phyloP scores from a whole-genome alignment of 208 protist genomes.

The Naegleria lovaniensis region DNA sequence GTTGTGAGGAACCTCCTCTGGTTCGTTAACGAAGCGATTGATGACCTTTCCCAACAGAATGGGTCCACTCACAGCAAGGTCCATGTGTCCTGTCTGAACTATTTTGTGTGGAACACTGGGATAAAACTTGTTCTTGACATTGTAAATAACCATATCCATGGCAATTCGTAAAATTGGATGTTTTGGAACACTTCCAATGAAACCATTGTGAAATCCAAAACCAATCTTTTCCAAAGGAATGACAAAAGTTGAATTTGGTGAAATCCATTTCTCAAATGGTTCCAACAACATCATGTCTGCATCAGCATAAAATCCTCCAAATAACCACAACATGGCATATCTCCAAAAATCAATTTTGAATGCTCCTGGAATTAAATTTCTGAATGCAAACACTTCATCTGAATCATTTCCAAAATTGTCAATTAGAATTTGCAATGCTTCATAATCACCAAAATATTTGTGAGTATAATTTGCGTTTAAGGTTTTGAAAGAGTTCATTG shows the following conservation, averaged over 20 bases:
- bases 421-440: not conserved
- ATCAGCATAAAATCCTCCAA: not conserved
- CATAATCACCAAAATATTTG: not conserved
- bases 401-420: not conserved
- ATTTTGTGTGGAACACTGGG: not conserved
- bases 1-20: not conserved
- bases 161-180: not conserved
- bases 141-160: not conserved
- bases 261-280: not conserved
- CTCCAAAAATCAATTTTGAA: slow-evolving; percentile 14
- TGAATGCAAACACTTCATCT: not conserved
- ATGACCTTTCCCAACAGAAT: not conserved
- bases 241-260: not conserved
- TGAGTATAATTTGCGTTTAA: not conserved
- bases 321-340: not conserved
- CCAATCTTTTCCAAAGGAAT: not conserved
- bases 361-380: not conserved
- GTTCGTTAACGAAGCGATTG: not conserved
- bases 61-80: not conserved
- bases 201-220: not conserved
- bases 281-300: not conserved
- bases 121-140: not conserved
- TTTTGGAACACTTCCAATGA: not conserved
- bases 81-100: not conserved
- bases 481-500: too few relatives aligned